Evolutionary conservation across 2,329 filamentous ascomycete species (phyloP), one percentile per base, ranked within the genome.

Genomic region (Apiospora koreana): DNA sequence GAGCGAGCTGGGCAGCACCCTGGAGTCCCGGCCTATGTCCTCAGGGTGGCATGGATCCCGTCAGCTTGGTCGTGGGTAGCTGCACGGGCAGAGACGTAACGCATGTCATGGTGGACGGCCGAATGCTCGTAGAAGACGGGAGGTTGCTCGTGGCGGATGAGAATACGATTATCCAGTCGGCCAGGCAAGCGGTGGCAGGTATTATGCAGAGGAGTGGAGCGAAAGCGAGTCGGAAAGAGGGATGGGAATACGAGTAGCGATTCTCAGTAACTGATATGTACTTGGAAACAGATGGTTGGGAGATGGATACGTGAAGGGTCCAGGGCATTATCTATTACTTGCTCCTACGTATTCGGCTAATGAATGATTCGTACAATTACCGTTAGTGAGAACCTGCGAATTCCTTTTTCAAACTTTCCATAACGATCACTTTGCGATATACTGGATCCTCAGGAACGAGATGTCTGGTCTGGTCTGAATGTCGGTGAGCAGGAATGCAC

Each of bases 61-160:
- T 72, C n/a, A 69, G 68, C 65, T 35, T 71, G 23, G 70, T 72
- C 4, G 70, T 71, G 1, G 68, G 68, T 4, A 65, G 62, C 48
- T 72, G 71, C 62, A 71, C 71, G 1, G 71, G 71, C 4, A 67
- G 66, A 43, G 70, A 72, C 48, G 71, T 72, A 9, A 69, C 38
- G 5, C 67, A 70, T 50, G 71, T 72, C 16, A 43, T 72, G 58
- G 70, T 72, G 18, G 70, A 72, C 31, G 71, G 71, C 10, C 21
- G 9, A 28, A 45, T 72, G 5, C 38, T 72, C 18, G 71, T 72
- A 14, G 45, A 71, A 46, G 68, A 70, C 28, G 65, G 68, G 5
- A 46, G 21, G 2, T 62, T 72, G 58, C 25, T 64, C 18, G 67
- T 54, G 28, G 68, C 66, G 8, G 66, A 70, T 45, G 71, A 71